Conservation (phyloP, 495 filamentous ascomycete genomes). For the Tuber borchii region DNA sequence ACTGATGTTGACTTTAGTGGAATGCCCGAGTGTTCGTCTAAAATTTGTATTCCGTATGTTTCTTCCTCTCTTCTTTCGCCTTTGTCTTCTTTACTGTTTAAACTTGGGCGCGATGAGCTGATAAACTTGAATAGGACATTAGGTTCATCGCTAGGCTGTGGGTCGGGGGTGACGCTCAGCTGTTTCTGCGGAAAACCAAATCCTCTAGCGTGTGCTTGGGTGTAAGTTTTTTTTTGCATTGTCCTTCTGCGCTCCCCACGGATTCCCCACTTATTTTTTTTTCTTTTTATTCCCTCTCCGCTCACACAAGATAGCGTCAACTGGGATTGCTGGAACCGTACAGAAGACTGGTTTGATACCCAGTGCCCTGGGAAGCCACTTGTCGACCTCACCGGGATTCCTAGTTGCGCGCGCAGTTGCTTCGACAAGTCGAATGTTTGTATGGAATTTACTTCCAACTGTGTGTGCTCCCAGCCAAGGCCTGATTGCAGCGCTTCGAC, state of each 20-base stretch:
- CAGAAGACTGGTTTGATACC: conserved; percentile 7
- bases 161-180: not conserved
- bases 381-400: conserved; percentile 4
- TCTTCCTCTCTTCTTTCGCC: not conserved
- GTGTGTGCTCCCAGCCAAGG: conserved; percentile 8
- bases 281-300: not conserved
- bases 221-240: not conserved
- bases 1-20: not conserved
- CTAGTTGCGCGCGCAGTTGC: conserved; percentile 4
- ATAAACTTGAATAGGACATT: not conserved
- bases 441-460: conserved; percentile 13
- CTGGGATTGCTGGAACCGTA: conserved; percentile 4
- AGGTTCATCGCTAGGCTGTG: not conserved
- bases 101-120: not conserved
- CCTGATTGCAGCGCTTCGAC: not conserved
- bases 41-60: not conserved
- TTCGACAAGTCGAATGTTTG: not conserved
- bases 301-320: not conserved
- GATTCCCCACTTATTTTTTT: not conserved
- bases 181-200: conserved; percentile 10
- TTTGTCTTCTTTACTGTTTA: not conserved
- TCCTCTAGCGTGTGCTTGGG: conserved; percentile 7
- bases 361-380: conserved; percentile 7
- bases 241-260: not conserved
- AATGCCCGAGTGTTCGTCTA: not conserved